phyloP scores from a whole-genome alignment of 495 filamentous ascomycete genomes.

The Hypoxylon crocopeplum region DNA sequence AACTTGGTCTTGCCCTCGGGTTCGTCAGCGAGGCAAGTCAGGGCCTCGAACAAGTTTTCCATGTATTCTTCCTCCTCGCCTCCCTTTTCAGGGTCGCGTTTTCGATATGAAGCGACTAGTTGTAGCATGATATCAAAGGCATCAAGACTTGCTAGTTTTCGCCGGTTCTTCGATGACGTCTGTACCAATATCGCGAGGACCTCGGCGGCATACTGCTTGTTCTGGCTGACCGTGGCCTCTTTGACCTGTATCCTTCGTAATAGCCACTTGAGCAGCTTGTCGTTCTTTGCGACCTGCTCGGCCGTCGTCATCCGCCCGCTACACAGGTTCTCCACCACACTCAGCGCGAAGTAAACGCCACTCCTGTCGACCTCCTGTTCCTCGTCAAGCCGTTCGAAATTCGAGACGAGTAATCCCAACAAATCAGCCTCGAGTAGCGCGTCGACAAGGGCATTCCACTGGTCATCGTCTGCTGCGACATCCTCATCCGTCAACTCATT shows the following conservation, averaged over 20 bases:
- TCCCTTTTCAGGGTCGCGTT: slow-evolving; percentile 83
- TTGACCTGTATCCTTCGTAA: slow-evolving; percentile 60
- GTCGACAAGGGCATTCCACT: slow-evolving; percentile 84
- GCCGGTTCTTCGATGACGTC: slow-evolving; percentile 68
- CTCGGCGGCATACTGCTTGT: slow-evolving; percentile 95
- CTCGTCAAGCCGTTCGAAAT: slow-evolving; percentile 86
- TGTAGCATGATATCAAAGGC: slow-evolving; percentile 83
- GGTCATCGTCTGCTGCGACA: slow-evolving; percentile 78
- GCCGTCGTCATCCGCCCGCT: slow-evolving; percentile 65
- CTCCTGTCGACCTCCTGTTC: slow-evolving; percentile 74
- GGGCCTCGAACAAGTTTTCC: slow-evolving; percentile 86
- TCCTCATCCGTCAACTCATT: slow-evolving; percentile 95
- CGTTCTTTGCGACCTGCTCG: slow-evolving; percentile 73
- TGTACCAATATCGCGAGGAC: slow-evolving; percentile 81
- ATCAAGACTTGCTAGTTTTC: slow-evolving; percentile 67
- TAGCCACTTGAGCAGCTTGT: slow-evolving; percentile 75
- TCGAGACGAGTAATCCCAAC: slow-evolving; percentile 80
- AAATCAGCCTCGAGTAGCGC: slow-evolving; percentile 85
- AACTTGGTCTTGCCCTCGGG: slow-evolving; percentile 79
- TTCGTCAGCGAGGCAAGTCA: slow-evolving; percentile 82
- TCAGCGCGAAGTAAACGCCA: slow-evolving; percentile 86
- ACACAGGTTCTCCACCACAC: slow-evolving; percentile 85
- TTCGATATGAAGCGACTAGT: slow-evolving; percentile 85
- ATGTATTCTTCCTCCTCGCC: slow-evolving; percentile 93
- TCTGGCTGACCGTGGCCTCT: slow-evolving; percentile 66